Evolutionary conservation across 495 filamentous ascomycete species (phyloP).

Genomic region (Jackrogersella minutella): DNA sequence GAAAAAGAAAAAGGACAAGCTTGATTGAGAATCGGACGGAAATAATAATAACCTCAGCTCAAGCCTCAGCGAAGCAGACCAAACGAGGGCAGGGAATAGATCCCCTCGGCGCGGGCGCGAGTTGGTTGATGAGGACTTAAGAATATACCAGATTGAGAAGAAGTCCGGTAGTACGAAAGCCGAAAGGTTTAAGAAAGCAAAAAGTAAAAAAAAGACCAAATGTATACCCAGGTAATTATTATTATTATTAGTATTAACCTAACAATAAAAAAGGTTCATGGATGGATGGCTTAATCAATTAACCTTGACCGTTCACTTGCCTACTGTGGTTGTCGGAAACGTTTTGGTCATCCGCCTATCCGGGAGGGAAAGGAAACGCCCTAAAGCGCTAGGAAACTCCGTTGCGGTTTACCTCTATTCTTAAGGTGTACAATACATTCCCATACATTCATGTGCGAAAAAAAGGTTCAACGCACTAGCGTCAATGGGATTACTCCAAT

Average conservation of each 20-base stretch:
- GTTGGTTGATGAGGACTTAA: slow-evolving; percentile 26
- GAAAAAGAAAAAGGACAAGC: background rate
- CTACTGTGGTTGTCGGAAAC: slow-evolving; percentile 42
- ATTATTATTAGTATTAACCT: too few species aligned
- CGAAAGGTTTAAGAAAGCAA: slow-evolving; percentile 3
- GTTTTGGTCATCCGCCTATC: slow-evolving; percentile 42
- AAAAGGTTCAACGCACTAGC: too few species aligned
- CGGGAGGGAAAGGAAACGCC: slow-evolving; percentile 23
- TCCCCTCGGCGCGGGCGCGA: slow-evolving; percentile 13
- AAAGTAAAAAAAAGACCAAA: too few species aligned
- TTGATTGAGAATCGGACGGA: slow-evolving; percentile 8
- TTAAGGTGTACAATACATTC: background rate
- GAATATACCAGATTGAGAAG: slow-evolving; percentile 40
- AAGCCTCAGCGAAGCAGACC: slow-evolving; percentile 15
- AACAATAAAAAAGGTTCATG: background rate
- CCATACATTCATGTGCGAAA: too few species aligned
- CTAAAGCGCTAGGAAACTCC: slow-evolving; percentile 35
- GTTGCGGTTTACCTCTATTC: slow-evolving; percentile 2
- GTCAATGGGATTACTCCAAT: background rate
- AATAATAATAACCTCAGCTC: slow-evolving; percentile 5
- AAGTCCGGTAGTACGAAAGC: slow-evolving; percentile 27
- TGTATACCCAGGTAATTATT: background rate
- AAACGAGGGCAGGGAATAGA: slow-evolving; percentile 23
- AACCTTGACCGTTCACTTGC: slow-evolving; percentile 24
- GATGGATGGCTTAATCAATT: slow-evolving; percentile 5